Evolutionary conservation across 495 filamentous ascomycete species (phyloP).

Genomic region (Talaromyces wortmannii): DNA sequence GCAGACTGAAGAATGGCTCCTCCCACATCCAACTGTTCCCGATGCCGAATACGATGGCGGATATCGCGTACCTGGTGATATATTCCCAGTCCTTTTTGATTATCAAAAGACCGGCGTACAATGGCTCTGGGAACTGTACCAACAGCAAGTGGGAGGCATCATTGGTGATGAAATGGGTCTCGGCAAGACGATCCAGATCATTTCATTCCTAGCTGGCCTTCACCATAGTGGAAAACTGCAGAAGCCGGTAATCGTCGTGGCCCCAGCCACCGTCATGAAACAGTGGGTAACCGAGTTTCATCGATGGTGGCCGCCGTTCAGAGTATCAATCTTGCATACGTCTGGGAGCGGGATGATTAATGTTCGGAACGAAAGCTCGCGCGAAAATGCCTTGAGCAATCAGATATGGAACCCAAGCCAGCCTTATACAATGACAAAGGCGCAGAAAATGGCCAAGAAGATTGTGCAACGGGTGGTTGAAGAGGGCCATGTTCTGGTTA

Average conservation of each 20-base stretch:
- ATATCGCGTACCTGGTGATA: conserved; percentile 80
- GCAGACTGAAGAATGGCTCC: conserved; percentile 67
- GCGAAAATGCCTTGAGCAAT: conserved; percentile 58
- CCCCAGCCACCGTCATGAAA: conserved; percentile 87
- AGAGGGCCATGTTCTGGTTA: conserved; percentile 87
- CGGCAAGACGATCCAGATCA: conserved; percentile 92
- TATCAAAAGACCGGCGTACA: conserved; percentile 95
- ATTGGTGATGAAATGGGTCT: conserved; percentile 97
- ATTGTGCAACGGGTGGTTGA: conserved; percentile 79
- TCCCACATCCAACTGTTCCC: conserved; percentile 71
- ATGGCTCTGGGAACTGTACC: conserved; percentile 93
- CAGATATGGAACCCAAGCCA: conserved; percentile 23
- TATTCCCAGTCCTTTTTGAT: conserved; percentile 82
- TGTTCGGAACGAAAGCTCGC: conserved; percentile 55
- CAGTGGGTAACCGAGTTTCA: conserved; percentile 99
- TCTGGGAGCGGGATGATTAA: conserved; percentile 96
- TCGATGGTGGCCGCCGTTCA: conserved; percentile 91
- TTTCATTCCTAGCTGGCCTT: conserved; percentile 82
- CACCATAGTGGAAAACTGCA: conserved; percentile 81
- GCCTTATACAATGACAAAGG: conserved; percentile 33
- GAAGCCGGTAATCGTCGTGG: conserved; percentile 82
- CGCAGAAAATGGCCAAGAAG: conserved; percentile 58
- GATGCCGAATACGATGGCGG: conserved; percentile 69
- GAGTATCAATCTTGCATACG: conserved; percentile 89
- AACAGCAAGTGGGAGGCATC: conserved; percentile 85